Conservation (phyloP, 805 yeast genomes). For the Kodamaea leandrae region DNA sequence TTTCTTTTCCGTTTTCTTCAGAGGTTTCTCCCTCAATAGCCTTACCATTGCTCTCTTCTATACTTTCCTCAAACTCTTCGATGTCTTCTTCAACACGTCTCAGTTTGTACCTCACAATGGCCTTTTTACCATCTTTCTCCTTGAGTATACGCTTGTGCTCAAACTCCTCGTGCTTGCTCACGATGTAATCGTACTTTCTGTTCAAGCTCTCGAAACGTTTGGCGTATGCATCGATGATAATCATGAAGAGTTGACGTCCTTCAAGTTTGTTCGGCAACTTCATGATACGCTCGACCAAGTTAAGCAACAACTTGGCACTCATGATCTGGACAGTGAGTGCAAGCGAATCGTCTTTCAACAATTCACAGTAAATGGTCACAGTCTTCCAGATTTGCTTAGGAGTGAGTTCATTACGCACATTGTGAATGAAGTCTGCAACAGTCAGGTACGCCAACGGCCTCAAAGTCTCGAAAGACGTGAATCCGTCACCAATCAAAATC, state of each 20-base stretch:
- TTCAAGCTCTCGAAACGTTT: constrained; percentile 76
- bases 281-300: constrained; percentile 84
- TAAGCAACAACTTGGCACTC: constrained; percentile 88
- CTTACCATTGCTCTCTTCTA: constrained; percentile 11
- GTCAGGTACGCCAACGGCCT: constrained; percentile 93
- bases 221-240: constrained; percentile 84
- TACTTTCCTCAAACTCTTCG: constrained; percentile 4
- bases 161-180: constrained; percentile 56
- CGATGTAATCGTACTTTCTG: constrained; percentile 63
- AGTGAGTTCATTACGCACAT: constrained; percentile 78
- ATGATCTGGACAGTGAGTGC: constrained; percentile 91
- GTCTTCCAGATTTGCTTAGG: constrained; percentile 85
- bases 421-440: constrained; percentile 93
- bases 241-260: constrained; percentile 77
- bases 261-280: constrained; percentile 79
- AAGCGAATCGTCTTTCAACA: constrained; percentile 75
- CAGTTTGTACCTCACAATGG: constrained; percentile 38
- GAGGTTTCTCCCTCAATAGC: constrained; percentile 17
- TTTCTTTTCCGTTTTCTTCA: constrained; percentile 29
- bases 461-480: constrained; percentile 85
- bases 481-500: constrained; percentile 86
- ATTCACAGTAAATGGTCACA: constrained; percentile 74
- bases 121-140: constrained; percentile 43
- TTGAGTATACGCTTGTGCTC: constrained; percentile 41
- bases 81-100: constrained; percentile 17